Evolutionary conservation across 192 early-diverging fungal genomes (phyloP).

Genomic region (Coemansia javaensis): DNA sequence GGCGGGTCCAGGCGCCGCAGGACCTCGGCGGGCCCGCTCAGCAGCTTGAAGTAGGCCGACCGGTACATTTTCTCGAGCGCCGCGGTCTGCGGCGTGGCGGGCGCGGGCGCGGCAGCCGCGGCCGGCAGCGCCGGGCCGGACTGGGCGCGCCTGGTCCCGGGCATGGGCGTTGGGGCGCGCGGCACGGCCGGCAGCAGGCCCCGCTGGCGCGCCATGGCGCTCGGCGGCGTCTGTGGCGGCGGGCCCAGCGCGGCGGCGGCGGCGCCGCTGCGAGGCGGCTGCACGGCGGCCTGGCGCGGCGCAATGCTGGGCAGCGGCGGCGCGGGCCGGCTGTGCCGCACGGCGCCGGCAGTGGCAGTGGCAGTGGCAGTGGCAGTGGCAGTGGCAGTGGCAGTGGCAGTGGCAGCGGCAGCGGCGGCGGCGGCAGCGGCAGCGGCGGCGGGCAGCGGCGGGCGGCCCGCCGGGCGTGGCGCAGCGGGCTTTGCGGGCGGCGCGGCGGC

Average conservation of each 20-base stretch:
- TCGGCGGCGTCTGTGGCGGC: too few species aligned
- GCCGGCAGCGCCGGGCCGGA: not conserved
- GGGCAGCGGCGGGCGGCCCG: too few species aligned
- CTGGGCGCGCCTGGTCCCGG: not conserved
- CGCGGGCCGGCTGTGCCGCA: conserved; percentile 11
- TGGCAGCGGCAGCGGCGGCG: too few species aligned
- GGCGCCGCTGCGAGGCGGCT: not conserved
- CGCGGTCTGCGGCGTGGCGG: conserved; percentile 8
- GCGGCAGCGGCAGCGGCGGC: too few species aligned
- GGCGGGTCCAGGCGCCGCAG: conserved; percentile 36
- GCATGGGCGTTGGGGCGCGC: not conserved
- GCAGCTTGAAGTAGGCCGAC: conserved; percentile 41
- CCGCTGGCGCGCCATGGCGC: not conserved
- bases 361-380: too few species aligned
- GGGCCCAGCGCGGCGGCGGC: conserved; percentile 1
- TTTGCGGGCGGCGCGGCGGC: not conserved
- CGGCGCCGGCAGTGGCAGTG: too few species aligned
- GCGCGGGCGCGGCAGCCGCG: not conserved
- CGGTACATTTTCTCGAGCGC: conserved; percentile 46
- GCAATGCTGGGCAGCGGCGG: conserved; percentile 20
- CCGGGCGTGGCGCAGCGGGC: too few species aligned
- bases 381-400: too few species aligned
- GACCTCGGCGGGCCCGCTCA: conserved; percentile 29
- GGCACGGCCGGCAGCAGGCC: not conserved
- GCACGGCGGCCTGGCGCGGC: conserved; percentile 6